Percentiles rank a stretch among this genome's conserved stretches.
These are phyloP conservation scores for Tricholoma hemisulphureum DNA, from an alignment of 768 basidiomycete genomes.

Conservation along the genomic window DNA sequence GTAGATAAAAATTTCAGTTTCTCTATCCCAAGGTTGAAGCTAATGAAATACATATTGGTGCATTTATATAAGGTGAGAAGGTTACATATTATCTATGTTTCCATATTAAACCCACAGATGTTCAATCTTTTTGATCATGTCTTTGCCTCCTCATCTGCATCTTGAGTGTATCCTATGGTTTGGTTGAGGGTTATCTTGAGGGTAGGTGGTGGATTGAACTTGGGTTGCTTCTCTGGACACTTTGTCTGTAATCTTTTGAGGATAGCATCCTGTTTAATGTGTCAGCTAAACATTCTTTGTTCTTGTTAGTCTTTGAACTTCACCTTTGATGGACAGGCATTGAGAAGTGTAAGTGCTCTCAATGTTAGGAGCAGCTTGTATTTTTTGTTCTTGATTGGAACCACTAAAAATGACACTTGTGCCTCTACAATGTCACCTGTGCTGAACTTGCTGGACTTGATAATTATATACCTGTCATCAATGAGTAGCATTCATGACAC, in stretches of 20 bases:
- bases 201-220: too few relatives aligned
- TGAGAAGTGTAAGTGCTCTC: neutral
- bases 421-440: neutral
- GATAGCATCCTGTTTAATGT: too few relatives aligned
- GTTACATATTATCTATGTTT: too few relatives aligned
- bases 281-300: neutral
- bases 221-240: neutral
- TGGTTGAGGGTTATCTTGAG: neutral
- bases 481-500: neutral
- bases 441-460: neutral
- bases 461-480: neutral
- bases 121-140: neutral
- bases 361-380: neutral
- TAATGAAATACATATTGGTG: too few relatives aligned
- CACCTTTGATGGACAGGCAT: neutral
- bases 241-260: too few relatives aligned
- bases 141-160: neutral
- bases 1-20: too few relatives aligned
- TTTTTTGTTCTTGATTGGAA: neutral
- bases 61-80: too few relatives aligned
- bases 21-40: too few relatives aligned
- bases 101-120: too few relatives aligned
- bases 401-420: neutral
- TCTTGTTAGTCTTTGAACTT: neutral
- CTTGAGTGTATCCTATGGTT: neutral